Base-by-base conservation (phyloP, 345 rosid genomes). In the Citropsis articulata region DNA sequence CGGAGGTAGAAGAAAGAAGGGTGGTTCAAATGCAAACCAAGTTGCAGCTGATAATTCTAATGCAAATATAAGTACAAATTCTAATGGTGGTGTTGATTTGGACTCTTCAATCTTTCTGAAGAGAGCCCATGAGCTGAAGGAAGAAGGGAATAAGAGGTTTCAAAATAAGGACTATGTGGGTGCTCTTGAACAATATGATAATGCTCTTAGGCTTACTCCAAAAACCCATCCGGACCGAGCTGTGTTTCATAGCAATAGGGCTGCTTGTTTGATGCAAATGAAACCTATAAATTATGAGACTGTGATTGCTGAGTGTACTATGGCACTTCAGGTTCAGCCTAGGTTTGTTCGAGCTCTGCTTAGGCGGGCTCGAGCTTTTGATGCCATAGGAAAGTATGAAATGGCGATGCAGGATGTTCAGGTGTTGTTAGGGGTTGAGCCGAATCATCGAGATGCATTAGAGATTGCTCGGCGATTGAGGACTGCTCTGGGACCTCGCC, bases 231-330 rank as follows among this genome's bases (percentile, higher is more conserved):
- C 90, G 1, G 99, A 96, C 50, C 87, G 97, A 55, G 99, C 98
- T 25, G 91, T 96, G 71, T 94, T 91, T 76, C 98, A 96, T 38
- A 91, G 98, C 88, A 96, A 96, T 42, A 85, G 94, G 68, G 98
- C 99, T 33, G 98, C 98, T 73, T 95, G 98, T 78, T 85, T 95
- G 90, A 93, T 95, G 98, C 99, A 96, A 78, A 91, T 96, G 99
- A 96, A 96, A 74, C 99, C 99, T 4, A 84, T 93, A 36, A 93
- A 93, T 71, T 96, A 93, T 66, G 99, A 91, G 18, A 75, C 86
- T 50, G 97, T 93, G 42, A 95, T 95, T 83, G 68, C 90, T 33
- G 99, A 95, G 87, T 95, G 99, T 77, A 81, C 83, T 14, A 68
- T 91, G 90, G 99, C 98, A 3, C 93, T 95, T 75, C 90, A 90